A percentile compares a stretch with the other conserved stretches of the same genome.
phyloP scores from a whole-genome alignment of 2,329 filamentous ascomycete genomes.

The Neofusicoccum kwambonambiense region DNA sequence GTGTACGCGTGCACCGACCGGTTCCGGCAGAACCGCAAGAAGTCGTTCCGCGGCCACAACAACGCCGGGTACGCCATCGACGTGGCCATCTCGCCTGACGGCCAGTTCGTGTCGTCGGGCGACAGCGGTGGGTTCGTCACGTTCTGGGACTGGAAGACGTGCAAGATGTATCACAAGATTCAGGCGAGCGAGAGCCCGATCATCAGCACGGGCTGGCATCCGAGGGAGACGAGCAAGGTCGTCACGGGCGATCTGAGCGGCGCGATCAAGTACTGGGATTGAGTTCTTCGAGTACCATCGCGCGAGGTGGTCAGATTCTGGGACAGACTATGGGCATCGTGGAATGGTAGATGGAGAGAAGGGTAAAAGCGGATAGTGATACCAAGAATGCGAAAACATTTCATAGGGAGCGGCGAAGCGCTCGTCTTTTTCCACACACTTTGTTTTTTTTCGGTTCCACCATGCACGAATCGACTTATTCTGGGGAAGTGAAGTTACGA shows the following conservation, averaged over 20 bases:
- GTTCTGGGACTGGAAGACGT: constrained; percentile 99
- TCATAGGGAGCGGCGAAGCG: too few relatives aligned
- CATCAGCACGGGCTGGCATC: constrained; percentile 91
- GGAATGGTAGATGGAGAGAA: too few relatives aligned
- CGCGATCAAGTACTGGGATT: constrained; percentile 92
- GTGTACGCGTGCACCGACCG: constrained; percentile 94
- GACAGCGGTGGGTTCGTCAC: constrained; percentile 87
- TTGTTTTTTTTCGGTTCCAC: neutral
- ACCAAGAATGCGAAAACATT: neutral
- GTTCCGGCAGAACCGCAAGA: constrained; percentile 96
- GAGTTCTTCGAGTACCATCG: neutral
- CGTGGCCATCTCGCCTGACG: constrained; percentile 83
- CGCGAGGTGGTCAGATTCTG: too few relatives aligned
- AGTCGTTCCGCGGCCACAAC: constrained; percentile 93
- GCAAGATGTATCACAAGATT: constrained; percentile 98
- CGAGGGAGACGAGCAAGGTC: constrained; percentile 94
- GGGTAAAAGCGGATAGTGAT: neutral
- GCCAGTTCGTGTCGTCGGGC: constrained; percentile 83
- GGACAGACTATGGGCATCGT: too few relatives aligned
- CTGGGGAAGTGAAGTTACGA: neutral
- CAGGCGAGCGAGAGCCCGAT: constrained; percentile 78
- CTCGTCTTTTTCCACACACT: too few relatives aligned
- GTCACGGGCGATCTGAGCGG: constrained; percentile 88
- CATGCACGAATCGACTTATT: too few relatives aligned
- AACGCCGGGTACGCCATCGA: constrained; percentile 93